Base-by-base conservation (phyloP, 495 filamentous ascomycete species). In the Penicillium steckii region DNA sequence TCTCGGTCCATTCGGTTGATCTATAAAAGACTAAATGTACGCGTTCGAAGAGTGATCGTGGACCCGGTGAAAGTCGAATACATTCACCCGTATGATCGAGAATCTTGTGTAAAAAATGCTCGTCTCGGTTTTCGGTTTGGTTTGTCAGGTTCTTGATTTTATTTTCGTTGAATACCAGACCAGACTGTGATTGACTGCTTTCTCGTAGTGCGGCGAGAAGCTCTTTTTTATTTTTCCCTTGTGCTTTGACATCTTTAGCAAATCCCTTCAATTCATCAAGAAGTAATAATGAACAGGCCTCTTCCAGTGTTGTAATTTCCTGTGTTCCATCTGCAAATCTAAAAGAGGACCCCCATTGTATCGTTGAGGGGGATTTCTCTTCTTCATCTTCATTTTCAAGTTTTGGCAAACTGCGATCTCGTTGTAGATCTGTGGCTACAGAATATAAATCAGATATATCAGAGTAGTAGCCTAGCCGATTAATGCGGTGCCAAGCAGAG, bases 1-100 rank as follows among this genome's bases (percentile, higher is more conserved):
- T 97, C 59, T 97, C 94, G 0, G 92, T 94, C 92, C 93, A 97
- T 65, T 96, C 91, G 0, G 92, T 95, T 23, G 92, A 97, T 25
- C 92, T 80, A 63, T 97, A 97, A 64, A 96, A 97, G 44, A 98
- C 92, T 6, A 98, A 71, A 69, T 97, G 93, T 1, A 97, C 90
- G 25, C 94, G 82, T 63, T 96, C 91, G 59, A 98, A 98, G 4
- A 98, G 80, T 51, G 83, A 87, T 49, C 90, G 80, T n/a, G 85
- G 79, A 7, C 84, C 74, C 1, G 84, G 67, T 1, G 90, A 85
- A 13, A 98, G 85, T 32, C 93, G 76, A 43, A 97, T 87, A 50
- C 91, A 91, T 26, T 88, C 83, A 0, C 94, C 94, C 3, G 89
- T 90, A 27, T 82, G 84, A 51, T 82, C 77, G 48, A 96, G 62